A percentile compares a stretch with the other conserved stretches of the same genome.
Conservation (phyloP, 2,329 filamentous ascomycete genomes). For the Tricladium varicosporioides region DNA sequence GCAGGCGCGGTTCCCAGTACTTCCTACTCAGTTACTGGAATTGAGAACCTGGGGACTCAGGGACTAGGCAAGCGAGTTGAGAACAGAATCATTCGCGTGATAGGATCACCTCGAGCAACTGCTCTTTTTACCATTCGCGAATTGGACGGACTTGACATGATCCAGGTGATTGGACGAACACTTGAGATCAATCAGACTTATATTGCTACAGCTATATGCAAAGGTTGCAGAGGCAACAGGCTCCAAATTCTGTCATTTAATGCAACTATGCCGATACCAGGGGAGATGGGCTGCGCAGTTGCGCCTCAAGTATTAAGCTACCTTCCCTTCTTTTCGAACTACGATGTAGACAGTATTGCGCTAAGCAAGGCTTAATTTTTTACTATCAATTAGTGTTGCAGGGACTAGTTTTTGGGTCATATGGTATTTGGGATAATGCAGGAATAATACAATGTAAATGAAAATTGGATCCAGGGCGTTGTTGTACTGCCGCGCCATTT, state of each 20-base stretch:
- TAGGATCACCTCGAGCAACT: not conserved
- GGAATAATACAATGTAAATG: too few species aligned
- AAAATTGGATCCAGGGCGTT: too few species aligned
- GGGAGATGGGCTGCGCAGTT: slow-evolving; percentile 3
- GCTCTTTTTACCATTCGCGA: slow-evolving; percentile 7
- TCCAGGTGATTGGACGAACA: slow-evolving; percentile 4
- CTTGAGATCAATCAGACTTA: slow-evolving; percentile 6
- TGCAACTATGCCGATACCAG: slow-evolving; percentile 1
- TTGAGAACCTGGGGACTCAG: slow-evolving; percentile 1
- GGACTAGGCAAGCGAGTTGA: slow-evolving; percentile 3
- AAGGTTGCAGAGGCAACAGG: slow-evolving; percentile 3
- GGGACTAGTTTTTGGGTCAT: too few species aligned
- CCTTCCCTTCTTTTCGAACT: slow-evolving; percentile 5
- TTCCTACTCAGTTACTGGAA: not conserved
- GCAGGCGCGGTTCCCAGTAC: slow-evolving; percentile 1
- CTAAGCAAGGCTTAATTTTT: not conserved
- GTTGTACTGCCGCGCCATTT: too few species aligned
- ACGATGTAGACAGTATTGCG: slow-evolving; percentile 2
- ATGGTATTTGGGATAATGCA: too few species aligned
- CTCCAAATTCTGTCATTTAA: slow-evolving; percentile 6
- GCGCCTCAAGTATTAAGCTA: slow-evolving; percentile 6
- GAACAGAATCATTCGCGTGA: slow-evolving; percentile 3
- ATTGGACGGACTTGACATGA: slow-evolving; percentile 5
- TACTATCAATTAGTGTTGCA: too few species aligned
- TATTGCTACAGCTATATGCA: slow-evolving; percentile 6